Evolutionary conservation across 768 basidiomycete species (phyloP).

Genomic region (Xerocomellus intermedius): DNA sequence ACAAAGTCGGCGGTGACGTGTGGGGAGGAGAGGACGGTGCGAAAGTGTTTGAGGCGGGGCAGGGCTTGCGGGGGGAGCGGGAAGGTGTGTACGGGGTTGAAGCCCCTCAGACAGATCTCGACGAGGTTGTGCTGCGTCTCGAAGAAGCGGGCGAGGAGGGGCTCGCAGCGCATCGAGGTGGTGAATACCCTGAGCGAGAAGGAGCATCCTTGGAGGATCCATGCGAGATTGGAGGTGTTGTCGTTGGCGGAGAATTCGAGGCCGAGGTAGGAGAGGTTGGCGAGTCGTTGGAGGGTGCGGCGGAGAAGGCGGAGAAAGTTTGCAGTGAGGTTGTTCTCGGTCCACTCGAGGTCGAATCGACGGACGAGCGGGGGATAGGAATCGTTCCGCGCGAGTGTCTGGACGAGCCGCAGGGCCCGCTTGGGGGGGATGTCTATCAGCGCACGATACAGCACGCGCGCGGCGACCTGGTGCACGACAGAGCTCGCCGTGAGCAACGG

Average conservation of each 20-base stretch:
- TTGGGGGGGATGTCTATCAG: conserved; percentile 35
- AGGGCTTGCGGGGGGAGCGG: conserved; percentile 41
- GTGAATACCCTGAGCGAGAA: conserved; percentile 49
- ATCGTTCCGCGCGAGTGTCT: conserved; percentile 38
- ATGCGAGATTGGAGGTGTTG: conserved; percentile 38
- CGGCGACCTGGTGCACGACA: conserved; percentile 28
- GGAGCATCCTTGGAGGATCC: conserved; percentile 47
- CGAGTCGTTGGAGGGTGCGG: conserved; percentile 40
- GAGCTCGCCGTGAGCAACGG: conserved; percentile 24
- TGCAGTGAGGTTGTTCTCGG: conserved; percentile 35
- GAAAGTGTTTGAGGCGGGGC: conserved; percentile 48
- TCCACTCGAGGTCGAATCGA: conserved; percentile 46
- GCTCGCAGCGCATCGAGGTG: conserved; percentile 56
- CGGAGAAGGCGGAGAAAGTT: conserved; percentile 53
- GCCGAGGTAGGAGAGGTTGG: conserved; percentile 40
- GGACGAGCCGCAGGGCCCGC: conserved; percentile 38
- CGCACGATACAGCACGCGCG: conserved; percentile 37
- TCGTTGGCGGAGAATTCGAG: conserved; percentile 48
- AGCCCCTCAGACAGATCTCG: conserved; percentile 57
- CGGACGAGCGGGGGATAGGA: conserved; percentile 43
- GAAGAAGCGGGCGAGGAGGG: conserved; percentile 48
- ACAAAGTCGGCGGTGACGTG: conserved; percentile 45
- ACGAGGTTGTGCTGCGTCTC: conserved; percentile 46
- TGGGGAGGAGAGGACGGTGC: conserved; percentile 53
- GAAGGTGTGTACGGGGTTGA: conserved; percentile 37